These are phyloP conservation scores for Tarenaya hassleriana DNA, from an alignment of 345 rosid species.

Conservation along the genomic window DNA sequence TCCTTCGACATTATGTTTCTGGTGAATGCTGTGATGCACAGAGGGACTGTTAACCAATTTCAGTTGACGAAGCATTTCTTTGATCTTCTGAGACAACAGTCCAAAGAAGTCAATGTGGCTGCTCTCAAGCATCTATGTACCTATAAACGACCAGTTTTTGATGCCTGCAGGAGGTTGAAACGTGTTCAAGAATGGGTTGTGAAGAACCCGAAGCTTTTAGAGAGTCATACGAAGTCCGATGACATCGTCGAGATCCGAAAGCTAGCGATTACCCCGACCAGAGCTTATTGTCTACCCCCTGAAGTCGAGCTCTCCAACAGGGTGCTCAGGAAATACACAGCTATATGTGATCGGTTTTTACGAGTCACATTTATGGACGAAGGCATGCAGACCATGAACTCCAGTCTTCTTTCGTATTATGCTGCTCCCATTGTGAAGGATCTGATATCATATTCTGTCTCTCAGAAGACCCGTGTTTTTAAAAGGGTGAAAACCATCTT, in stretches of 20 bases:
- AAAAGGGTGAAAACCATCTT: constrained; percentile 61
- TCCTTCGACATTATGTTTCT: constrained; percentile 58
- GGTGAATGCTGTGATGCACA: constrained; percentile 66
- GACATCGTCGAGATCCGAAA: constrained; percentile 63
- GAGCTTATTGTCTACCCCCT: too few species aligned
- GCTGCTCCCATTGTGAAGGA: constrained; percentile 63
- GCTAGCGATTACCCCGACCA: constrained; percentile 72
- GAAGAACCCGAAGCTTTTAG: constrained; percentile 46
- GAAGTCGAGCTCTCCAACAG: constrained; percentile 90
- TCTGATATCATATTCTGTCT: constrained; percentile 37
- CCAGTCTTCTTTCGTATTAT: constrained; percentile 51
- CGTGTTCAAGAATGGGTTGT: constrained; percentile 60
- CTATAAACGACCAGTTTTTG: too few species aligned
- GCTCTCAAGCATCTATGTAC: too few species aligned
- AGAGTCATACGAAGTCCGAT: constrained; percentile 35
- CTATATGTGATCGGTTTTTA: constrained; percentile 58
- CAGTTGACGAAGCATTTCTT: constrained; percentile 55
- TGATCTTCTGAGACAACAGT: constrained; percentile 49
- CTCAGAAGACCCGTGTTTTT: constrained; percentile 65
- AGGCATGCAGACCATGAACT: constrained; percentile 66
- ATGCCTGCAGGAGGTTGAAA: too few species aligned
- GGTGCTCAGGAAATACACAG: constrained; percentile 62
- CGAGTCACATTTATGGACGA: constrained; percentile 93
- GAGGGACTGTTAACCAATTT: constrained; percentile 63
- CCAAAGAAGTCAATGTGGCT: too few species aligned